Base-by-base conservation (phyloP, 2,329 filamentous ascomycete genomes). In the Monosporascus sp. region DNA sequence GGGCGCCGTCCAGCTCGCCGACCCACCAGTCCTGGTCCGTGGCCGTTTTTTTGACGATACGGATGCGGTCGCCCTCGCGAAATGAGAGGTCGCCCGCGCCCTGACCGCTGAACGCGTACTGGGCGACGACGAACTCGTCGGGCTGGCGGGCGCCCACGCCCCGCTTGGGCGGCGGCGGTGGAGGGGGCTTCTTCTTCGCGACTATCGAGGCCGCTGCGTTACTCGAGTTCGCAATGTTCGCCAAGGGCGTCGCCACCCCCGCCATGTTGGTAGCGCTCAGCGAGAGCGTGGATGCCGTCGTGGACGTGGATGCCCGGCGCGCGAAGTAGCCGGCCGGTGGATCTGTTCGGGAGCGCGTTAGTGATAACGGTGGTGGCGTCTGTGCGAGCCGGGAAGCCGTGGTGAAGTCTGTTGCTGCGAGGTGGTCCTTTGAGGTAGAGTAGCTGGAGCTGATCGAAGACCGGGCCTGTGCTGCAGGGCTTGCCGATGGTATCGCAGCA, bases 21-120 rank as follows among this genome's bases (percentile, higher is more conserved):
- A 89, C 82, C 90, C 90, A 95, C 89, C 90, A 95, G 66, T 94
- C 90, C 70, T 94, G 87, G 22, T 83, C 86, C 56, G 86, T 90
- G 7, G 83, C 80, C 2, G 90, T 94, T 74, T 87, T 90, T 73
- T 89, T 89, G 35, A 91, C 65, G 3, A 95, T 85, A 46, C 78
- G 82, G 61, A 95, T 95, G 49, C 80, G 77, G 63, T 94, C 90
- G 2, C 89, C 90, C 68, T 92, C 87, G 31, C 77, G 76, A 65
- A 95, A 95, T 2, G 78, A 78, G 50, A 95, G 67, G 67, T 95
- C 90, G 0, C 87, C 88, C 2, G 74, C 69, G 7, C 79, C 81
- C 64, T 91, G 84, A 0, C 87, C 88, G 2, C 78, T 76, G 66
- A 91, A 95, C 59, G 87, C 80, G 68, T 90, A 94, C 62, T 89